These are phyloP conservation scores for Diaporthe nobilis DNA, from an alignment of 2,329 filamentous ascomycete species.

Conservation along the genomic window DNA sequence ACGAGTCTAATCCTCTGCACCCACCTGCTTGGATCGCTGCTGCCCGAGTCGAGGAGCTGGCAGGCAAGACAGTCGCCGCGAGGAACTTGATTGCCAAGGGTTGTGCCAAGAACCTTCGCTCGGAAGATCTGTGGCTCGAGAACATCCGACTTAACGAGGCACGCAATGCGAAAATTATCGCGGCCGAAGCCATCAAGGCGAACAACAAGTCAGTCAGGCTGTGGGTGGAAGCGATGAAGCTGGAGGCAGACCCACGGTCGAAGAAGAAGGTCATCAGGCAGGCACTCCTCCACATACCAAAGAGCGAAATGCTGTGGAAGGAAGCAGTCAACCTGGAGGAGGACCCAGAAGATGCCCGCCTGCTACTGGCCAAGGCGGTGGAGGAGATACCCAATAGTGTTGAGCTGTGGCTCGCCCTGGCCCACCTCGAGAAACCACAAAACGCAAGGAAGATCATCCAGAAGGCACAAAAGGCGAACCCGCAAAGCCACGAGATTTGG, in stretches of 20 bases:
- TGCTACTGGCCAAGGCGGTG: slow-evolving; percentile 93
- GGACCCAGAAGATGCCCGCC: slow-evolving; percentile 85
- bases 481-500: slow-evolving; percentile 96
- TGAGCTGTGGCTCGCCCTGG: slow-evolving; percentile 94
- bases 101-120: slow-evolving; percentile 92
- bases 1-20: slow-evolving; percentile 96
- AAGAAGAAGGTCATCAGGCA: slow-evolving; percentile 95
- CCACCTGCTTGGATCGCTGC: slow-evolving; percentile 97
- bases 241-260: slow-evolving; percentile 85
- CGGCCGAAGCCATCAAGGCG: slow-evolving; percentile 90
- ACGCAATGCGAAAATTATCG: slow-evolving; percentile 95
- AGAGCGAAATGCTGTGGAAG: slow-evolving; percentile 98
- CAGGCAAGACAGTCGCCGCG: slow-evolving; percentile 91
- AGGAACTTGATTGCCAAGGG: slow-evolving; percentile 90
- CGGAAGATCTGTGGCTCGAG: slow-evolving; percentile 95
- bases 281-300: slow-evolving; percentile 91
- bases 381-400: slow-evolving; percentile 95
- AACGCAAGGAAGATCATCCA: slow-evolving; percentile 97
- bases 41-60: slow-evolving; percentile 90
- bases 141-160: slow-evolving; percentile 94
- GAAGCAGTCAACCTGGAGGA: slow-evolving; percentile 96
- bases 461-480: slow-evolving; percentile 92
- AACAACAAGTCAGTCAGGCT: slow-evolving; percentile 90
- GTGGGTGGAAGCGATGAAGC: slow-evolving; percentile 95
- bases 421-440: slow-evolving; percentile 88